Conservation (phyloP, 306 rosid genomes). For the Dalbergia oliveri region DNA sequence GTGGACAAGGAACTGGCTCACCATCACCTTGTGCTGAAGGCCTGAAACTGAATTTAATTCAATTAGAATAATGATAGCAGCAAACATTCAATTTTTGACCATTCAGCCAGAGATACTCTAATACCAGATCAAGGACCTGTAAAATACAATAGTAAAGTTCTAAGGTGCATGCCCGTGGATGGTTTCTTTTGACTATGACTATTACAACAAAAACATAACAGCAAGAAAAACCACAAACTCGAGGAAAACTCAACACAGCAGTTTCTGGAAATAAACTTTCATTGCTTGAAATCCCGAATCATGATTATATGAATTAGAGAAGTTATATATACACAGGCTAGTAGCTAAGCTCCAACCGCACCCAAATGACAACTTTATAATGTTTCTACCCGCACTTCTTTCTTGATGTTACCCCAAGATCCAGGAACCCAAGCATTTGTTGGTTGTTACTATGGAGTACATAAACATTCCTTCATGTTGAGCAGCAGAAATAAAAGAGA, state of each 20-base stretch:
- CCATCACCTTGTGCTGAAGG: constrained; percentile 25
- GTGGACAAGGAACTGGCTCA: constrained; percentile 9
- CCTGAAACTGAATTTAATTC: constrained; percentile 34
- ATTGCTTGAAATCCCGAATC: background rate
- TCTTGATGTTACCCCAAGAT: too few species aligned
- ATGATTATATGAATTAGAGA: too few species aligned
- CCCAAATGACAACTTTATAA: too few species aligned
- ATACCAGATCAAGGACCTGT: background rate
- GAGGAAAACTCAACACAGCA: background rate
- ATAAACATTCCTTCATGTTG: background rate
- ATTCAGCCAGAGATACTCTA: background rate
- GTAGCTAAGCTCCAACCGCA: too few species aligned
- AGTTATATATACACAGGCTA: too few species aligned
- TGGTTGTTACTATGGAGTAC: too few species aligned
- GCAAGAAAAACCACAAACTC: background rate
- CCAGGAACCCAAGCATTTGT: too few species aligned
- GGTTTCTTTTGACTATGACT: background rate
- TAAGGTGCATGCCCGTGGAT: background rate
- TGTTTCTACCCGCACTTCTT: too few species aligned
- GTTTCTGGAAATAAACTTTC: background rate
- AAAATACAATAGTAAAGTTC: background rate
- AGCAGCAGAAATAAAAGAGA: too few species aligned
- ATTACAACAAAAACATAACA: background rate
- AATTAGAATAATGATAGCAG: constrained; percentile 1
- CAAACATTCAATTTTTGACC: background rate